Base-by-base conservation (phyloP, 140 eudicot species). In the Oenanthe javanica region DNA sequence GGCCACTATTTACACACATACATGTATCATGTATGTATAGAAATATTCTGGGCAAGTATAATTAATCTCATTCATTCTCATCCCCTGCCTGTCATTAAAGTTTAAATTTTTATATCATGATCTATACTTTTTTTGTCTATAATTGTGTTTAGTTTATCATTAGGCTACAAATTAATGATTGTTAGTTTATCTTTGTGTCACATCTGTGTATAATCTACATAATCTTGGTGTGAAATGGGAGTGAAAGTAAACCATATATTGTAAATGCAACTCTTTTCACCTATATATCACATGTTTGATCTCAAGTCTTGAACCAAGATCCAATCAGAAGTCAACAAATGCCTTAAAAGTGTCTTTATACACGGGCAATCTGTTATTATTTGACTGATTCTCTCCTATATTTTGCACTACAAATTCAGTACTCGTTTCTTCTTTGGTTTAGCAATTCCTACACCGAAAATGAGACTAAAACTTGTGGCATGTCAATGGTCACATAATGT, bases 341-440 rank as follows among this genome's bases (percentile, higher is more conserved):
- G 10, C 7, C 21, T 23, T 38, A 3, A 83, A 83, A 61, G 36
- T 6, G 77, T 63, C 73, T 51, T 46, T 79, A 48, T 72, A 47
- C 86, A 83, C 86, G 83, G 86, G 86, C 51, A 72, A 31, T 79
- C 86, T 79, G 83, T 83, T 79, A 21, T 1, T 19, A 61, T 82
- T 75, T 83, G 83, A 83, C 86, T 74, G 18, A 54, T 79, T 83
- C 83, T 46, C 80, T 5, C 9, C 76, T 54, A 6, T 67, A 23
- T 72, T 45, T 73, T 73, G 70, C 61, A 52, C 16, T 59, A 38
- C 59, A 78, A 52, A 77, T 54, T 75, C 36, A 79, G 0, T 59
- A 38, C 79, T 23, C 54, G 82, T 55, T 48, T 69, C 64, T 66
- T 66, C 2, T 69, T 14, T 49, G 43, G 49, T 8, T 48, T 50